phyloP scores from a whole-genome alignment of 192 early-diverging fungal genomes.

The Rhizophlyctis rosea region DNA sequence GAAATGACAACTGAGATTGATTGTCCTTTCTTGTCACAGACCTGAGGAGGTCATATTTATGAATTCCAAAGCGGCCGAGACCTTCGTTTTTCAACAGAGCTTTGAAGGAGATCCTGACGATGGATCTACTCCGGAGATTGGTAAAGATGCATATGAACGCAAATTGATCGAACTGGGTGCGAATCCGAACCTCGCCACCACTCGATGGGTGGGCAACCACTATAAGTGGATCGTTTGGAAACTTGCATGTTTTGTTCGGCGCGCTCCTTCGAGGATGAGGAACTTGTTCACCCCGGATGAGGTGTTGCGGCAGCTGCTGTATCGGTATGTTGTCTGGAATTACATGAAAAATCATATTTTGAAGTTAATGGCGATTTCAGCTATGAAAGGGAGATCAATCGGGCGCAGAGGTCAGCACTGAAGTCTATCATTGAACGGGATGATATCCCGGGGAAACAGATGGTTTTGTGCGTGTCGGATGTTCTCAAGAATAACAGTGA shows the following conservation, averaged over 20 bases:
- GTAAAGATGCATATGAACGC: too few species aligned
- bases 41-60: conserved; percentile 1
- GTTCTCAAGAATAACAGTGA: conserved; percentile 32
- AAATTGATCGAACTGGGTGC: conserved; percentile 45
- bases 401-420: conserved; percentile 56
- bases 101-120: conserved; percentile 1
- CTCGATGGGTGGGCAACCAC: conserved; percentile 62
- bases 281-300: conserved; percentile 38
- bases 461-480: conserved; percentile 63
- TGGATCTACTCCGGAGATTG: too few species aligned
- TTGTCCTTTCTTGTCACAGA: neutral
- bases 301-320: conserved; percentile 51
- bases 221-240: conserved; percentile 73
- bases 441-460: conserved; percentile 43
- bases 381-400: conserved; percentile 69
- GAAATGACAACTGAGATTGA: neutral
- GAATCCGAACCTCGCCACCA: conserved; percentile 20
- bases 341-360: too few species aligned
- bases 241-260: conserved; percentile 55
- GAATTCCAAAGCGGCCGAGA: neutral
- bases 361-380: conserved; percentile 24
- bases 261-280: conserved; percentile 43
- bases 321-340: conserved; percentile 12
- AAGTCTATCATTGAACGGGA: conserved; percentile 67
- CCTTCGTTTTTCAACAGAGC: conserved; percentile 1